Evolutionary conservation across 257 asterid genomes (phyloP), one percentile per base, ranked within the genome.

Genomic region (Rhazya stricta): DNA sequence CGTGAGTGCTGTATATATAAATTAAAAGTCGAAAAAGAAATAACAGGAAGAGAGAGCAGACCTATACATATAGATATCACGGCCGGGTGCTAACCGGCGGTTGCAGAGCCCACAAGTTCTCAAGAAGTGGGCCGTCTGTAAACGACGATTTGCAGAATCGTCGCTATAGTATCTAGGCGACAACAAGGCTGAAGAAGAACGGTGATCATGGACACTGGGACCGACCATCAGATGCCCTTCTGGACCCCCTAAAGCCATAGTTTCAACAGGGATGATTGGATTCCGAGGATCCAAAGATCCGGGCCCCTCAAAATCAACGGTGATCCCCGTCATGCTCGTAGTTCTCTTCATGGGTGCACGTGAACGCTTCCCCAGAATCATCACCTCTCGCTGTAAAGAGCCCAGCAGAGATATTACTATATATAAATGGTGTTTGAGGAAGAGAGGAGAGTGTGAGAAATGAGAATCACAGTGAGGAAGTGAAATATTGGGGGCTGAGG

Each of bases 51-150:
- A 8, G 18, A 45, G n/a, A 73, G 34, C 21, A 70, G 77, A 89
- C 94, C 90, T 85, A 70, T 89, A 89, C 89, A 89, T 89, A 67
- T 84, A 89, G 62, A 89, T 89, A 48, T 89, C 91, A 42, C 85
- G 88, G 43, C 79, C 83, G 9, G 81, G 85, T 27, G 80, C 74
- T 78, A 87, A 61, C 30, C 83, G 87, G 79, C 89, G 85, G 82
- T 80, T 75, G 80, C 94, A 89, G 51, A 83, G 90, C 32, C 88
- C 85, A 60, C 91, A 89, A 72, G 76, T 81, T 82, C 79, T 84
- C 84, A 89, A 71, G 76, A 89, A 89, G 58, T 77, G 81, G 27
- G 85, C 77, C 62, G 78, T 78, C 65, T 77, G 36, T 23, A 58
- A 76, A 43, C 77, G 62, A 56, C 45, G 71, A 74, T 65, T 79